Percentiles rank a stretch among this genome's conserved stretches.
Evolutionary conservation across 1,139 yeast genomes (phyloP).

Genomic region (Taiozyma onychis): DNA sequence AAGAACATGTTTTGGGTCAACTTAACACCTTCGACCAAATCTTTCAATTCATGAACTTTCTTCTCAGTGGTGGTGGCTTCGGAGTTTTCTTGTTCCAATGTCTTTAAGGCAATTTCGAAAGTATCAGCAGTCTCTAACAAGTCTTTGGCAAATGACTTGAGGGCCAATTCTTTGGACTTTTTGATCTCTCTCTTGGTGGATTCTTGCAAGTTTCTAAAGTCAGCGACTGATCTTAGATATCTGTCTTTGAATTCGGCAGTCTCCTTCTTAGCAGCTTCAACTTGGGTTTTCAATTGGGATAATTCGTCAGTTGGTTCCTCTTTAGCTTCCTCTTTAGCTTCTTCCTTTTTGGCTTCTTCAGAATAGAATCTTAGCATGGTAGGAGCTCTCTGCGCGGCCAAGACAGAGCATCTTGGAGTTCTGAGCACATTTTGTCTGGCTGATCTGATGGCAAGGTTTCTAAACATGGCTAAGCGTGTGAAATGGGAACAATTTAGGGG

Average conservation of each 20-base stretch:
- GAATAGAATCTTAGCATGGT: slow-evolving; percentile 19
- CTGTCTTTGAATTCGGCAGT: slow-evolving; percentile 72
- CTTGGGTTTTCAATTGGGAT: slow-evolving; percentile 38
- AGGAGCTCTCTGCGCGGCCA: background rate
- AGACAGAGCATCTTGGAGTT: slow-evolving; percentile 3
- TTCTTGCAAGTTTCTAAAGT: slow-evolving; percentile 83
- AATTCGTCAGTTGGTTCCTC: slow-evolving; percentile 21
- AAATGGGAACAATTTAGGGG: background rate
- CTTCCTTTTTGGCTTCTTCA: slow-evolving; percentile 19
- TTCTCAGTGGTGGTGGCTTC: slow-evolving; percentile 13
- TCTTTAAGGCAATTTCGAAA: slow-evolving; percentile 71
- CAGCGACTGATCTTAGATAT: slow-evolving; percentile 75
- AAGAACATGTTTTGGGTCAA: slow-evolving; percentile 79
- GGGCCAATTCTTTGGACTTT: slow-evolving; percentile 79
- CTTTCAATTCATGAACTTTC: slow-evolving; percentile 48
- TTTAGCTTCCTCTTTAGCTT: slow-evolving; percentile 14
- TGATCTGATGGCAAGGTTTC: slow-evolving; percentile 1
- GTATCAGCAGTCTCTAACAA: slow-evolving; percentile 80
- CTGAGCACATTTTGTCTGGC: background rate
- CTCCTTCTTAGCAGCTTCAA: slow-evolving; percentile 65
- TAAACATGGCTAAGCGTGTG: slow-evolving; percentile 1
- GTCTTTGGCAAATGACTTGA: slow-evolving; percentile 84
- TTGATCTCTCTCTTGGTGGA: slow-evolving; percentile 75
- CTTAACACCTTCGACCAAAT: slow-evolving; percentile 74
- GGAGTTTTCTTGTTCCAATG: slow-evolving; percentile 50